phyloP scores from a whole-genome alignment of 2,329 filamentous ascomycete genomes.

The Fusarium cyanostomum region DNA sequence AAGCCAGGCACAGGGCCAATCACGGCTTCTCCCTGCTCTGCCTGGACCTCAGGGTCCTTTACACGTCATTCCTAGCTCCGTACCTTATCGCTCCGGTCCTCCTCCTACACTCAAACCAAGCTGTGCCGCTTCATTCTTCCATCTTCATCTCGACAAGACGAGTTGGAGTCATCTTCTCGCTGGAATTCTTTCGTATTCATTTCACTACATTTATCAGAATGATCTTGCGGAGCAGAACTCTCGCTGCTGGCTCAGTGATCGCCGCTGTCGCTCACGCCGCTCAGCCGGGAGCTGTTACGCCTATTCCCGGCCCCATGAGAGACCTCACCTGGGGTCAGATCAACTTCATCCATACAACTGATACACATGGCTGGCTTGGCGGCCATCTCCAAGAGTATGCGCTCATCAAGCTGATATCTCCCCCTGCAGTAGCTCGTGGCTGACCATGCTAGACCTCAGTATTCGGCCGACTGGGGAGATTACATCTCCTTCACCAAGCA shows the following conservation, averaged over 20 bases:
- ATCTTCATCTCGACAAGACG: slow-evolving; percentile 17
- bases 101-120: slow-evolving; percentile 23
- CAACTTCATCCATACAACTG: slow-evolving; percentile 96
- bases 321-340: slow-evolving; percentile 91
- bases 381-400: slow-evolving; percentile 89
- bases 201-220: slow-evolving; percentile 9
- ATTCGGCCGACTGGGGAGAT: slow-evolving; percentile 97
- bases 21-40: background rate
- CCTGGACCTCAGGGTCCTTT: slow-evolving; percentile 30
- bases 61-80: slow-evolving; percentile 27
- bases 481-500: slow-evolving; percentile 93
- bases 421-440: background rate
- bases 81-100: slow-evolving; percentile 25
- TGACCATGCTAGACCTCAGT: slow-evolving; percentile 72
- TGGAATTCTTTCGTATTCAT: background rate
- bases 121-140: slow-evolving; percentile 13
- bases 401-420: rapidly evolving
- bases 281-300: slow-evolving; percentile 83
- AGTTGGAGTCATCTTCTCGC: slow-evolving; percentile 12
- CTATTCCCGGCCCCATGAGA: slow-evolving; percentile 82
- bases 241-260: slow-evolving; percentile 44
- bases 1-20: slow-evolving; percentile 5
- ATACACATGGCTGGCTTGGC: slow-evolving; percentile 95
- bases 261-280: slow-evolving; percentile 57
- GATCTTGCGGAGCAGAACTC: slow-evolving; percentile 41